Base-by-base conservation (phyloP, 202 grass and related monocot species). In the Hordeum pubiflorum region DNA sequence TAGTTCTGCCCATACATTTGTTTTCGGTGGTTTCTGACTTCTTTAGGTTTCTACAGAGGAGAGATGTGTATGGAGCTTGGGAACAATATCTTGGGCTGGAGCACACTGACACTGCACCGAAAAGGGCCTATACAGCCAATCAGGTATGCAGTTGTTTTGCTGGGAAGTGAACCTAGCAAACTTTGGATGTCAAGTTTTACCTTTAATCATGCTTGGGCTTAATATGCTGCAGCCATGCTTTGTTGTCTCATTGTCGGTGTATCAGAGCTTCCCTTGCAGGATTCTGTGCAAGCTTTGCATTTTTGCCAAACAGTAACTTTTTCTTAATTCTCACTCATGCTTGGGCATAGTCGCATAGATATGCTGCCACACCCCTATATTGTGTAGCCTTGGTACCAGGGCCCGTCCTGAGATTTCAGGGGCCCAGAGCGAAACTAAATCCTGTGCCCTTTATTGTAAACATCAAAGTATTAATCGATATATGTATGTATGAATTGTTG, bases 71-170 rank as follows among this genome's bases (percentile, higher is more conserved):
- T 93, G 95, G 95, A 86, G 92, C 95, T 14, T 98, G 95, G 95
- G 95, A 95, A 58, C 90, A 98, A 32, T 98, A 98, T 82, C 90
- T 98, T 88, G 95, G 95, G 60, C 79, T 98, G 82, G 92, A 98
- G 77, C 95, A 98, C 61, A 82, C 87, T 26, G 95, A 98, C 75
- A 95, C 88, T 78, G 68, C 92, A 84, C 88, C 90, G 37, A 95
- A 95, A 88, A 91, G 92, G 83, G 70, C 92, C 29, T 83, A 91
- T 67, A 79, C 79, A 74, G 86, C 83, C 32, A 93, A 94, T 88
- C 95, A 98, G 82, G 95, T 94, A 91, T 74, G 73, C 22, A 48
- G 21, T n/a, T 54, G 31, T 40, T 4, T 71, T 73, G 4, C 73
- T 57, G 13, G 69, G 6, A 22, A 52, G 27, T 36, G 58, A 56